These are phyloP conservation scores for Ajuga chamaepitys DNA, from an alignment of 257 asterid genomes.

Conservation along the genomic window DNA sequence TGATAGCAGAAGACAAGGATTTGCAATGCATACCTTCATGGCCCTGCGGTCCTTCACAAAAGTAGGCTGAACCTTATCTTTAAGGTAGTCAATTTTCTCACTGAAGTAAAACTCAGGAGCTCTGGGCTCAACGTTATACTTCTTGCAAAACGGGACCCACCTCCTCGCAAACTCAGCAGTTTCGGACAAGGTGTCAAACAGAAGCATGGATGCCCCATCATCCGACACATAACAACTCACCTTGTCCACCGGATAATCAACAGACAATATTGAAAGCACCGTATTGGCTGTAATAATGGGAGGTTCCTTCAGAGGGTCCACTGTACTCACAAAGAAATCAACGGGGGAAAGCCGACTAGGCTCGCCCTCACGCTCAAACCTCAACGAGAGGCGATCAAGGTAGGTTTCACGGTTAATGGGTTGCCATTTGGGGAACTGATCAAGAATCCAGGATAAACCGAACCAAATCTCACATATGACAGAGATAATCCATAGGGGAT, in stretches of 20 bases:
- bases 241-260: slow-evolving; percentile 72
- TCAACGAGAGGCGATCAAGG: slow-evolving; percentile 21
- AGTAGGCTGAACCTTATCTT: slow-evolving; percentile 69
- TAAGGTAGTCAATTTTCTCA: slow-evolving; percentile 69
- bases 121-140: slow-evolving; percentile 67
- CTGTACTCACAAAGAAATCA: slow-evolving; percentile 68
- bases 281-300: slow-evolving; percentile 80
- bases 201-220: slow-evolving; percentile 82
- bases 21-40: slow-evolving; percentile 48
- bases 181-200: slow-evolving; percentile 62
- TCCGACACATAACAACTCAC: slow-evolving; percentile 82
- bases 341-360: slow-evolving; percentile 33
- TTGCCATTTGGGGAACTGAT: slow-evolving; percentile 23
- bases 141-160: slow-evolving; percentile 85
- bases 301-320: slow-evolving; percentile 79
- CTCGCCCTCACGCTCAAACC: slow-evolving; percentile 23
- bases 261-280: slow-evolving; percentile 58
- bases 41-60: slow-evolving; percentile 87
- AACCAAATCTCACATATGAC: slow-evolving; percentile 27
- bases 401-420: slow-evolving; percentile 21
- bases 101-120: slow-evolving; percentile 70
- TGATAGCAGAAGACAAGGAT: neutral
- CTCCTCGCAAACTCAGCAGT: slow-evolving; percentile 73
- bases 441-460: slow-evolving; percentile 23
- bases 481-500: slow-evolving; percentile 19